phyloP scores from a whole-genome alignment of 257 asterid species.

The Mentha longifolia region DNA sequence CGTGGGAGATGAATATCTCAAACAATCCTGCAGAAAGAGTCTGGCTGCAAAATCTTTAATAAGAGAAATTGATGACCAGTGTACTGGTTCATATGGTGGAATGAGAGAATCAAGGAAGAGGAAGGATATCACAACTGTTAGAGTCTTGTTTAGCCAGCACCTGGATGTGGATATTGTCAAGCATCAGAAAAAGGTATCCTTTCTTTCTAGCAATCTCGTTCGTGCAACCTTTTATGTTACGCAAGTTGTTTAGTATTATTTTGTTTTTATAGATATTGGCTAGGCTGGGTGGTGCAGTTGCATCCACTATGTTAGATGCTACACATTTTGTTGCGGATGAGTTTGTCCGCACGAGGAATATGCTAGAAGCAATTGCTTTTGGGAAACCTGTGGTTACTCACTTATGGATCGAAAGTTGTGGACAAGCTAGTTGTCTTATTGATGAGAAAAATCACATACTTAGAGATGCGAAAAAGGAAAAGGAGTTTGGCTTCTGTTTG shows the following conservation, averaged over 20 bases:
- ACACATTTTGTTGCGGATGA: slow-evolving; percentile 91
- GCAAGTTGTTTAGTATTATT: slow-evolving; percentile 19
- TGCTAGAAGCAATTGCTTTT: slow-evolving; percentile 93
- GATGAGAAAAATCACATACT: slow-evolving; percentile 81
- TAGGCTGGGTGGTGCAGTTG: slow-evolving; percentile 74
- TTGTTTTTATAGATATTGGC: slow-evolving; percentile 59
- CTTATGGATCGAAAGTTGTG: slow-evolving; percentile 92
- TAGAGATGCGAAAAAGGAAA: slow-evolving; percentile 88
- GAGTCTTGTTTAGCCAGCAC: slow-evolving; percentile 93
- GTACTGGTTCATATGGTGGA: slow-evolving; percentile 34
- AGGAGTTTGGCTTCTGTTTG: slow-evolving; percentile 81
- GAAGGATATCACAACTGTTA: slow-evolving; percentile 66
- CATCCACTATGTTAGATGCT: slow-evolving; percentile 79
- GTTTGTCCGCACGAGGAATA: slow-evolving; percentile 90
- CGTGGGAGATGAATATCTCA: slow-evolving; percentile 91
- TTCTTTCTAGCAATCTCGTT: slow-evolving; percentile 22
- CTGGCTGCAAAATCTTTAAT: slow-evolving; percentile 49
- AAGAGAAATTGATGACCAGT: slow-evolving; percentile 56
- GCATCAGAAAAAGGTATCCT: slow-evolving; percentile 79
- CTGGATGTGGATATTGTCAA: slow-evolving; percentile 70
- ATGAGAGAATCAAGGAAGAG: slow-evolving; percentile 68
- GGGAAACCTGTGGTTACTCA: slow-evolving; percentile 93
- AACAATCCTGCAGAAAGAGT: slow-evolving; percentile 70
- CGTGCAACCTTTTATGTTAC: slow-evolving; percentile 24
- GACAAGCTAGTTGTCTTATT: slow-evolving; percentile 73